Evolutionary conservation across 2,329 filamentous ascomycete species (phyloP).

Genomic region (Beauveria asiatica): DNA sequence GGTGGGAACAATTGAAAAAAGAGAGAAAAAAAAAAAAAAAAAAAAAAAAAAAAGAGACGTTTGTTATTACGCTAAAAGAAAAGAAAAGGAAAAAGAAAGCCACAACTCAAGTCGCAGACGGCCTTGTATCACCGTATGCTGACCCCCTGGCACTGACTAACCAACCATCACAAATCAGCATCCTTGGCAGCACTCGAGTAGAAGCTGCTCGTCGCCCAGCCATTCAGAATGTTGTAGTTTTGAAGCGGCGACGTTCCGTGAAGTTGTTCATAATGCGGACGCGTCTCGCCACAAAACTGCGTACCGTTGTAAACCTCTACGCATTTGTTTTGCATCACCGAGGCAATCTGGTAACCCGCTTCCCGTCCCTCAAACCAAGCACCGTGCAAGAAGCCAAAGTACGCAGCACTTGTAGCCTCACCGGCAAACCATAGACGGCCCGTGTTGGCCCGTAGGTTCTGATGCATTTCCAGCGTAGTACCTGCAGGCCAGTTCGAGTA

Average conservation of each 20-base stretch:
- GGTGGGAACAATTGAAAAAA: too few species aligned
- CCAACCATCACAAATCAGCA: not conserved
- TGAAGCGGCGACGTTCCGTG: constrained; percentile 26
- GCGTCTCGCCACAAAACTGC: constrained; percentile 13
- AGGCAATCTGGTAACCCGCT: constrained; percentile 36
- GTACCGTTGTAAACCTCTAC: constrained; percentile 9
- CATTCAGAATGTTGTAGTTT: constrained; percentile 26
- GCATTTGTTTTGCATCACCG: constrained; percentile 18
- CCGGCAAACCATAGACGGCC: constrained; percentile 56
- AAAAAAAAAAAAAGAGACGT: not conserved
- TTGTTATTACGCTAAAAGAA: not conserved
- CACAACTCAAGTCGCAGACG: not conserved
- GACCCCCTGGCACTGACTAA: not conserved
- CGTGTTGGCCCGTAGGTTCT: constrained; percentile 59
- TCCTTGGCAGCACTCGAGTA: not conserved
- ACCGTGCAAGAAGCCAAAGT: constrained; percentile 59
- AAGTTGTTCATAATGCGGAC: constrained; percentile 17
- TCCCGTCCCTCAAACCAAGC: constrained; percentile 49
- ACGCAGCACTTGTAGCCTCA: constrained; percentile 53
- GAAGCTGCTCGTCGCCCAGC: constrained; percentile 30
- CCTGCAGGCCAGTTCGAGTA: constrained; percentile 62
- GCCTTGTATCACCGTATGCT: not conserved
- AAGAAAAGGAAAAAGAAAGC: not conserved
- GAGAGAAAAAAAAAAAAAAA: too few species aligned
- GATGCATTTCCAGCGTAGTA: constrained; percentile 55